phyloP scores from a whole-genome alignment of 78 protist species.

The Capsaspora owczarzaki region DNA sequence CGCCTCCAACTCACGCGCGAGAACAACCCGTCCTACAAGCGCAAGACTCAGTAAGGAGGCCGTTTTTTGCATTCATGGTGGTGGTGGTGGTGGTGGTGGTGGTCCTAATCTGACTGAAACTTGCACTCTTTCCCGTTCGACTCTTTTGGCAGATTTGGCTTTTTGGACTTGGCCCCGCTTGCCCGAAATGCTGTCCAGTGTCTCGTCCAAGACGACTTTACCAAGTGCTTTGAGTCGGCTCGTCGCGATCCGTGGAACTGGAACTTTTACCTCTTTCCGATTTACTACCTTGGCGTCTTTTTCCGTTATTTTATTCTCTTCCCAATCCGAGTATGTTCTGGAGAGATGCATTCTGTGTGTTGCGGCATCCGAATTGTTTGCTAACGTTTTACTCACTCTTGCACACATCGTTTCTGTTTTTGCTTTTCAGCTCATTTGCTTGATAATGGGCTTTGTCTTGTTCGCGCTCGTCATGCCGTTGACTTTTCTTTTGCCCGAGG shows the following conservation, averaged over 20 bases:
- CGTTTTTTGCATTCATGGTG: no score
- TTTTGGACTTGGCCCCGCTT: conserved; percentile 17
- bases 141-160: not conserved
- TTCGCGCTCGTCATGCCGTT: not conserved
- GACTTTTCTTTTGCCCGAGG: not conserved
- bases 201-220: conserved; percentile 56
- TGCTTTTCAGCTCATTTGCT: conserved; percentile 17
- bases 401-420: no score
- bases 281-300: conserved; percentile 59
- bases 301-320: conserved; percentile 56
- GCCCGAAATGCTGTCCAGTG: conserved; percentile 33
- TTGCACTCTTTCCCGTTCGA: no score
- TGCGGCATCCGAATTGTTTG: no score
- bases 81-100: no score
- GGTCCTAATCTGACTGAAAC: no score
- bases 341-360: no score
- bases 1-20: no score
- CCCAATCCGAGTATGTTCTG: no score
- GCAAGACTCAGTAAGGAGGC: no score
- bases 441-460: not conserved
- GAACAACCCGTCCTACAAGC: no score
- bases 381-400: no score
- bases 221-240: conserved; percentile 43
- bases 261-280: conserved; percentile 55
- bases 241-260: conserved; percentile 59